These are phyloP conservation scores for Quercus glauca DNA, from an alignment of 306 rosid genomes.

Conservation along the genomic window DNA sequence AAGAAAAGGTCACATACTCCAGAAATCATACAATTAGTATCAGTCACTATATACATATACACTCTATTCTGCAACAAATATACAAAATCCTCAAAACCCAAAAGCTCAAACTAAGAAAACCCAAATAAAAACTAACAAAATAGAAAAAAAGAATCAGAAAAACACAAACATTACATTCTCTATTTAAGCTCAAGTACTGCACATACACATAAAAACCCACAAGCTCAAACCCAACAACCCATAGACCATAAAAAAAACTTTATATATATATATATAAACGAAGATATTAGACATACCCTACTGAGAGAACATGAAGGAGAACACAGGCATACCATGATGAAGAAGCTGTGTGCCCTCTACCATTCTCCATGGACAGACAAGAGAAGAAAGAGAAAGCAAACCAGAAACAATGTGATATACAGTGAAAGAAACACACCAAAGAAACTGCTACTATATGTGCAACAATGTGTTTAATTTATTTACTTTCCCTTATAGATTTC, in stretches of 20 bases:
- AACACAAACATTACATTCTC: background rate
- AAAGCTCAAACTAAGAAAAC: conserved; percentile 1
- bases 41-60: background rate
- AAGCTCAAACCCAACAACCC: conserved; percentile 6
- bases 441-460: background rate
- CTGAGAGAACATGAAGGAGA: conserved; percentile 22
- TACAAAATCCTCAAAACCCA: background rate
- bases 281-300: conserved; percentile 8
- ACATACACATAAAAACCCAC: background rate
- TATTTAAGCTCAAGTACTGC: background rate
- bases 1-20: background rate
- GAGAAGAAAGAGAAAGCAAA: conserved; percentile 1
- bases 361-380: conserved; percentile 41
- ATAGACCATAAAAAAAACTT: background rate
- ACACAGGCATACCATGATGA: conserved; percentile 42
- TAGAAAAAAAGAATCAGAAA: no score
- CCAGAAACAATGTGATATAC: background rate
- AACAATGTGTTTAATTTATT: background rate
- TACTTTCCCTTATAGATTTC: background rate
- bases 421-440: background rate
- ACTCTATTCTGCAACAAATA: background rate
- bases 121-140: background rate
- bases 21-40: background rate
- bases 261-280: background rate
- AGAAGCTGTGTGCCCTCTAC: conserved; percentile 13